phyloP scores from a whole-genome alignment of 371 early-diverging fungal species.

The Dinochytrium kinnereticum region DNA sequence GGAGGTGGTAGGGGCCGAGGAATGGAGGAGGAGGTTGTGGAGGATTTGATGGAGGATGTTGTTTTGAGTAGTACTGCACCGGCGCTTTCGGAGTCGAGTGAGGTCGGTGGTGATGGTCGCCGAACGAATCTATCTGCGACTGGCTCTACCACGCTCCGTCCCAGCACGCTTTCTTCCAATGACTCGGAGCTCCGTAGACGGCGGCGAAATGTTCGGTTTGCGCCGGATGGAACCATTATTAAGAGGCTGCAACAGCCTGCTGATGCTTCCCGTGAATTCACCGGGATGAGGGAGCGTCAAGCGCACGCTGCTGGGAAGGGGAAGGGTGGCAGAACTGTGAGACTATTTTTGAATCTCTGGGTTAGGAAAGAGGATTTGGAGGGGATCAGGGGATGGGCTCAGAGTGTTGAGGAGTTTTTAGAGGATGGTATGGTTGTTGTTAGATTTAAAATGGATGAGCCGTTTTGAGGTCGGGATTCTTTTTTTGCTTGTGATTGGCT shows the following conservation, averaged over 20 bases:
- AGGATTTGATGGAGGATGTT: background rate
- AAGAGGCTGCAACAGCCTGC: too few species aligned
- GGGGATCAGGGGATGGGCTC: background rate
- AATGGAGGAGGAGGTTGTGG: background rate
- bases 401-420: constrained; percentile 7
- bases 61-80: background rate
- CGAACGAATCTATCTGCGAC: background rate
- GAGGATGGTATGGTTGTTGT: background rate
- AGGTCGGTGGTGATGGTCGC: too few species aligned
- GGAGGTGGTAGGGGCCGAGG: background rate
- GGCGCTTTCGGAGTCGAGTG: background rate
- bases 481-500: too few species aligned
- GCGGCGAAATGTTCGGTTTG: background rate
- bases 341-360: background rate
- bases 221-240: constrained; percentile 1
- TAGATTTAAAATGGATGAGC: background rate
- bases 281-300: too few species aligned
- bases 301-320: background rate
- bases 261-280: too few species aligned
- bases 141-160: background rate
- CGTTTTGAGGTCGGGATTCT: too few species aligned
- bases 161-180: background rate
- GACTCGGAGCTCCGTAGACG: background rate
- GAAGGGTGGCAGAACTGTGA: background rate
- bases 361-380: background rate